A percentile compares a stretch with the other conserved stretches of the same genome.
phyloP scores from a whole-genome alignment of 768 basidiomycete species.

The Collybia sordida region DNA sequence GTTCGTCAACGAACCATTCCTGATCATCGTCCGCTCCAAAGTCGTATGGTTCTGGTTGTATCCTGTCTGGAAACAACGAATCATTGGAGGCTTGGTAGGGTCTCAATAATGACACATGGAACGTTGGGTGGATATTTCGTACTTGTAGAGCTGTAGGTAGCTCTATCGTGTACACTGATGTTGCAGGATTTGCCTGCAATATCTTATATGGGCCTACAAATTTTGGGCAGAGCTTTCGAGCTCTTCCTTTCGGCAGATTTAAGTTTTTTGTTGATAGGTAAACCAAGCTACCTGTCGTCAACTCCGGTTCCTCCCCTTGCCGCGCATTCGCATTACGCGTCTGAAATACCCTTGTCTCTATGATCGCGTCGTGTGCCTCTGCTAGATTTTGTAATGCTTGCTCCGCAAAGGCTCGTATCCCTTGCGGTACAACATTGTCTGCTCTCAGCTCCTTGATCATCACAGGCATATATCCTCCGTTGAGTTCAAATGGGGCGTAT shows the following conservation, averaged over 20 bases:
- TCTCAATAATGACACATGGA: constrained; percentile 1
- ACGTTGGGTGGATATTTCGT: constrained; percentile 2
- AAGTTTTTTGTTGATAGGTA: constrained; percentile 39
- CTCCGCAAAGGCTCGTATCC: constrained; percentile 22
- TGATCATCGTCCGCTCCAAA: too few species aligned
- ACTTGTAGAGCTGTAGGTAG: constrained; percentile 3
- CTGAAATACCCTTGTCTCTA: constrained; percentile 26
- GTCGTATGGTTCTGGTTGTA: too few species aligned
- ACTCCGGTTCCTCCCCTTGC: constrained; percentile 21
- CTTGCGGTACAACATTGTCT: constrained; percentile 5
- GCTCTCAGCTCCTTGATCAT: not conserved
- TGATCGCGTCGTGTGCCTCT: constrained; percentile 35
- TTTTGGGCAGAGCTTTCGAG: constrained; percentile 30
- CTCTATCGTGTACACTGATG: constrained; percentile 9
- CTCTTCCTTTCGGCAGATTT: constrained; percentile 24
- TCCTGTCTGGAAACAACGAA: constrained; percentile 5
- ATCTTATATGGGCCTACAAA: constrained; percentile 32
- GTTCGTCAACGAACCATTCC: too few species aligned
- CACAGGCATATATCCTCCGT: too few species aligned
- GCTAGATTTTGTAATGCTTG: constrained; percentile 20
- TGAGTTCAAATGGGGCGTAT: too few species aligned
- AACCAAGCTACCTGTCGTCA: constrained; percentile 31
- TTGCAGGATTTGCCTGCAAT: not conserved
- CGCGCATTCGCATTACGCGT: constrained; percentile 25
- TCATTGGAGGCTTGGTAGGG: constrained; percentile 2